Percentiles rank a stretch among this genome's conserved stretches.
Evolutionary conservation across 2,329 filamentous ascomycete species (phyloP).

Genomic region (Coniella lustricola): DNA sequence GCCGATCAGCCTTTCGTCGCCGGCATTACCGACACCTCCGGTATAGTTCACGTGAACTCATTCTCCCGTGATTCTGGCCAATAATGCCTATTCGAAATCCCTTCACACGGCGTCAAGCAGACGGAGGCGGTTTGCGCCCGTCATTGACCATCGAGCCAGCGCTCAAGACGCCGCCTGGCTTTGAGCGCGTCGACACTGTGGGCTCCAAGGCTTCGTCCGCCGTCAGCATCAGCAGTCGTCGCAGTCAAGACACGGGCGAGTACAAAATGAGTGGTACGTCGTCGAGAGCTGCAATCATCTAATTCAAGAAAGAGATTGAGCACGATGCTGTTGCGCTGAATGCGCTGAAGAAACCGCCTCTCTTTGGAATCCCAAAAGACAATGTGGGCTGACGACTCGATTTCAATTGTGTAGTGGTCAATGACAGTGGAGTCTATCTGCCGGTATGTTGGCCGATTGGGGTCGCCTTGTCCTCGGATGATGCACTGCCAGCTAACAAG

Average conservation of each 20-base stretch:
- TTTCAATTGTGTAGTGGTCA: constrained; percentile 61
- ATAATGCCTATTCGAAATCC: constrained; percentile 67
- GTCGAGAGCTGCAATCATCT: too few relatives aligned
- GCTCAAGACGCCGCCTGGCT: constrained; percentile 34
- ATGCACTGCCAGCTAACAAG: neutral
- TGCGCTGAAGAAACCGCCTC: too few relatives aligned
- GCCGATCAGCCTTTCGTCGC: neutral
- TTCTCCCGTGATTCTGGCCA: neutral
- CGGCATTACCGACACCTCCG: neutral
- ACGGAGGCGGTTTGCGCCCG: constrained; percentile 48
- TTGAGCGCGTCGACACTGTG: constrained; percentile 56
- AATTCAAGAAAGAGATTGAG: neutral
- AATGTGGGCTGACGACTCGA: neutral
- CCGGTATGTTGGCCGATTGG: constrained; percentile 53
- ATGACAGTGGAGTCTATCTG: constrained; percentile 90
- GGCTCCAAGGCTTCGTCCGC: constrained; percentile 56
- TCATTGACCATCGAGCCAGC: constrained; percentile 31
- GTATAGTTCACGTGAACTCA: too few relatives aligned
- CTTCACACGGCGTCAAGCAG: constrained; percentile 53
- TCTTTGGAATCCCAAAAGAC: too few relatives aligned
- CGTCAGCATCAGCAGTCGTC: constrained; percentile 51
- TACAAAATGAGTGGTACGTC: constrained; percentile 76
- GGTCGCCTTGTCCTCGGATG: neutral
- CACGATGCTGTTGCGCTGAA: neutral
- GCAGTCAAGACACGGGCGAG: constrained; percentile 59